Base-by-base conservation (phyloP, 2,329 filamentous ascomycete genomes). In the Monosporascus sp. region DNA sequence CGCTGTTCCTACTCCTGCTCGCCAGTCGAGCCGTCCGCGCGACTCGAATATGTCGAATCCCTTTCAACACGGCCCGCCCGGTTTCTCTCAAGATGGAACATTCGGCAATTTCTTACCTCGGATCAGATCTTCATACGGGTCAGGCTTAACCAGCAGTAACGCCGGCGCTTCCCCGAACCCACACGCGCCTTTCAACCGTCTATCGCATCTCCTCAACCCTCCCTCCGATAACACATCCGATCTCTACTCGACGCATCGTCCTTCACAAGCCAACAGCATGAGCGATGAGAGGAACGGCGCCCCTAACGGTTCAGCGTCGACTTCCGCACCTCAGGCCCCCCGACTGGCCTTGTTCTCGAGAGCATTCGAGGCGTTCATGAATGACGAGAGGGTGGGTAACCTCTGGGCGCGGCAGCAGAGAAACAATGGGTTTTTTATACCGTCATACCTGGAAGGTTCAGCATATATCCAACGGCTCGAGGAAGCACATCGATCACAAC, bases 371-470 rank as follows among this genome's bases (percentile, higher is more conserved):
- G 70, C 74, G 53, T 78, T 78, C 56, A 72, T 75, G 64, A 62
- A 55, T 37, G 50, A 53, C 20, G 58, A 65, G 41, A 48, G 50
- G 15, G 38, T 56, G 7, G 63, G 66, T 24, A 61, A 52, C 31
- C 22, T 53, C n/a, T 61, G 62, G 56, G 50, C 58, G n/a, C 62
- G 62, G 52, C 64, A 69, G 57, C 59, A 65, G 24, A 63, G 57
- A 45, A 60, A 67, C 58, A 68, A 77, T 53, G 63, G 70, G 53
- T 93, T 93, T 75, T 91, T 96, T 69, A 80, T 86, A 11, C 93
- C 93, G 1, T 91, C 90, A 5, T 97, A 97, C 71, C 80, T 97
- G 45, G 78, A 79, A 60, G 83, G 83, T 39, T 93, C 90, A 15
- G 82, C 84, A 63, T 92, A 96, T 70, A 83, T 93, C 50, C 81